Conservation (phyloP, 129 eudicot genomes). For the Chrysanthemum makinoi region DNA sequence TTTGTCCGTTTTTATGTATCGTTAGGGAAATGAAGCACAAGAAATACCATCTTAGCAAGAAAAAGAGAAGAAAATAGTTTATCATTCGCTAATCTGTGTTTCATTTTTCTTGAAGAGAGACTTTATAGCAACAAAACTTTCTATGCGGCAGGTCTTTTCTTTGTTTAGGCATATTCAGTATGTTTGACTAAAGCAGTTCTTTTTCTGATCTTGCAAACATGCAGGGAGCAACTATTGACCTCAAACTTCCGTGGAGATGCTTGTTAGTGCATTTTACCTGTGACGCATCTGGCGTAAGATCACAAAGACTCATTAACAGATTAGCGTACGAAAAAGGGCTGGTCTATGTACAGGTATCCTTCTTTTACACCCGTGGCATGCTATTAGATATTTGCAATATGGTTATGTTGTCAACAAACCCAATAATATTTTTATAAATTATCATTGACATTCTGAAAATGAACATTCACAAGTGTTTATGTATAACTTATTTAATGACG, state of each 20-base stretch:
- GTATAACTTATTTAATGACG: neutral
- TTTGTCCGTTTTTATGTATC: neutral
- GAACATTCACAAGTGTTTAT: neutral
- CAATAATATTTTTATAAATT: too few relatives aligned
- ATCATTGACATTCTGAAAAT: too few relatives aligned
- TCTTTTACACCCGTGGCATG: neutral
- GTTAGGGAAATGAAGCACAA: too few relatives aligned
- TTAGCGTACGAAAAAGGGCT: conserved; percentile 90
- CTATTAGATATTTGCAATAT: too few relatives aligned
- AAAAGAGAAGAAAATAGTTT: too few relatives aligned
- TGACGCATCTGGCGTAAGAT: conserved; percentile 73
- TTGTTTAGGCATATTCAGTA: neutral
- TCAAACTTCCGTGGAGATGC: conserved; percentile 87
- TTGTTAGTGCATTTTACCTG: conserved; percentile 79
- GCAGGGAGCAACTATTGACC: conserved; percentile 65
- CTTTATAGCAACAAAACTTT: too few relatives aligned
- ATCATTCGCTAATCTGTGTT: too few relatives aligned
- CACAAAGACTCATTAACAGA: conserved; percentile 76
- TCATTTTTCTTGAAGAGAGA: too few relatives aligned
- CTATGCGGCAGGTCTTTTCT: too few relatives aligned
- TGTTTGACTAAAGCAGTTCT: conserved; percentile 7
- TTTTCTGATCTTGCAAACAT: conserved; percentile 14
- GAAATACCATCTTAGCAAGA: too few relatives aligned
- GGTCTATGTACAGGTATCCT: conserved; percentile 77
- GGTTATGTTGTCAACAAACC: too few relatives aligned